Evolutionary conservation across 768 basidiomycete genomes (phyloP), one percentile per base, ranked within the genome.

Genomic region (Lentinula sp.): DNA sequence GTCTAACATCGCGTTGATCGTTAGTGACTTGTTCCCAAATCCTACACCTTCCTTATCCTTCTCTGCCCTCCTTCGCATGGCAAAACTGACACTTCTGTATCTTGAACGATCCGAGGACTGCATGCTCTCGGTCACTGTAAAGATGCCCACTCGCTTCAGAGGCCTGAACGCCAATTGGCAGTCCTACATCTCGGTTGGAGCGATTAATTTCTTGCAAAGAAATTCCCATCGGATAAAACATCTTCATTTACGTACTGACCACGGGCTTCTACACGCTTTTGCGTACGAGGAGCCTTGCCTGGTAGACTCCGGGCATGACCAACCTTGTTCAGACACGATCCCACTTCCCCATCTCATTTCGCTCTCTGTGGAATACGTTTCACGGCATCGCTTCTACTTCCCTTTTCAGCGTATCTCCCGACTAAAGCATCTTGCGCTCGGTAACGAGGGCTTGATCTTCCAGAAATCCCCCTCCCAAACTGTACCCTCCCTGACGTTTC

Each of bases 71-170:
- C 37, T 56, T 43, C 55, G 55, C 21, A 56, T 56, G 40, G 55
- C 55, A n/a, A 40, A 9, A 31, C 28, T 56, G 37, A 56, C 55
- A 2, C 4, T 5, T 13, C 40, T 56, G 2, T 56, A 56, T n/a
- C 55, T 56, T 31, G 15, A 56, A 23, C 55, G 55, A 13, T 56
- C 55, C 1, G 55, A 31, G 40, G 40, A 40, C 55, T 42, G 28
- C 40, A 37, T 56, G 55, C 55, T 56, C 40, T 56, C 55, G 23
- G 55, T 56, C 42, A 42, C 55, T 18, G 43, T 56, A 23, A 56
- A 45, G 55, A 56, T 56, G 23, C 55, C 55, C 28, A 56, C 55
- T 23, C 55, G 55, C 9, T 56, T 56, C 55, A 56, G 23, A 42
- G 39, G 55, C 23, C 16, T 56, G 23, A 56, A 56, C 21, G 39